These are phyloP conservation scores for Argentina anserina DNA, from an alignment of 306 rosid species.

Conservation along the genomic window DNA sequence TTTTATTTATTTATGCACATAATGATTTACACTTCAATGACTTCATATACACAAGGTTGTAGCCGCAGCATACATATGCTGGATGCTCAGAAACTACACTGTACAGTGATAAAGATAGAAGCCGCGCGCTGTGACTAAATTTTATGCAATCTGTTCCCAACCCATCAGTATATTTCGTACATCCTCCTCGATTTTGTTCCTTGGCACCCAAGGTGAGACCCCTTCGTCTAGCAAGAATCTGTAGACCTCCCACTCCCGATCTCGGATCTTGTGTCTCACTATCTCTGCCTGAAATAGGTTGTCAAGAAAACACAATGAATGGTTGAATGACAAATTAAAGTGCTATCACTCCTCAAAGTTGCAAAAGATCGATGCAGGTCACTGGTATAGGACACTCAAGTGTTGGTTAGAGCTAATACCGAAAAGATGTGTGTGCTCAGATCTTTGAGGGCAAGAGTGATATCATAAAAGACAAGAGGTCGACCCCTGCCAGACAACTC, in stretches of 20 bases:
- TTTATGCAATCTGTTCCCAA: constrained; percentile 26
- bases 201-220: constrained; percentile 25
- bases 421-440: constrained; percentile 43
- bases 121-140: background rate
- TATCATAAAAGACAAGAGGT: constrained; percentile 52
- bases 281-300: constrained; percentile 45
- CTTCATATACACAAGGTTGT: constrained; percentile 6
- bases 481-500: constrained; percentile 61
- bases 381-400: background rate
- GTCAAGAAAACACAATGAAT: background rate
- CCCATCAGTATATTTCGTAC: constrained; percentile 60
- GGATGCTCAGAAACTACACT: constrained; percentile 6
- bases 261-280: constrained; percentile 41
- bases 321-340: background rate
- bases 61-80: background rate
- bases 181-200: constrained; percentile 36
- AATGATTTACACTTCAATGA: background rate
- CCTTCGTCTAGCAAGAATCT: constrained; percentile 49
- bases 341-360: background rate
- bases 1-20: background rate
- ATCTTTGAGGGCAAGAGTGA: constrained; percentile 44
- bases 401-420: constrained; percentile 24
- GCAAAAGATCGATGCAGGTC: background rate
- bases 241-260: constrained; percentile 60
- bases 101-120: constrained; percentile 9